Conservation (phyloP, 108 stramenopile species). For the Poteriospumella lacustris region DNA sequence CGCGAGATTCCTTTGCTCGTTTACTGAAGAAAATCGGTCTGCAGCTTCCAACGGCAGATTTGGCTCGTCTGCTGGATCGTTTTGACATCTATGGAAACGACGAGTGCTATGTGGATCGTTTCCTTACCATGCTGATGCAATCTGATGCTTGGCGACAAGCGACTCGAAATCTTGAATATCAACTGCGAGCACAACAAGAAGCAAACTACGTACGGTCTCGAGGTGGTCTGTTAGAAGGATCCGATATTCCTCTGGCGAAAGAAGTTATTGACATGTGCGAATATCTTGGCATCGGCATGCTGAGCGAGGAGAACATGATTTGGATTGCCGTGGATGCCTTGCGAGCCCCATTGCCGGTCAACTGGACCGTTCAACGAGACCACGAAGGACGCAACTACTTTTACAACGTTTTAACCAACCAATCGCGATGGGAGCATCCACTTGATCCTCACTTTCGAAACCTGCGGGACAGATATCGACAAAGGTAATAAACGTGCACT, state of each 20-base stretch:
- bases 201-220: no score
- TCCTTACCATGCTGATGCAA: not conserved
- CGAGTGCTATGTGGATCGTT: conserved; percentile 16
- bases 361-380: not conserved
- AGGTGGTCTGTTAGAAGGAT: not conserved
- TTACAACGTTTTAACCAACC: not conserved
- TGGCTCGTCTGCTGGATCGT: not conserved
- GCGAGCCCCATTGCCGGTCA: conserved; percentile 12
- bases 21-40: not conserved
- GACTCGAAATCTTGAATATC: not conserved
- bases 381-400: conserved; percentile 13
- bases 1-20: not conserved
- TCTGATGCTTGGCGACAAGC: not conserved
- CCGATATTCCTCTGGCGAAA: not conserved
- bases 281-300: conserved; percentile 21
- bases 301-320: not conserved
- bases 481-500: no score
- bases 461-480: conserved; percentile 9
- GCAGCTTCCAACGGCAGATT: not conserved
- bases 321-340: conserved; percentile 22
- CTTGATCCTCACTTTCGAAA: conserved; percentile 29
- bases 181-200: conserved; percentile 13
- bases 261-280: conserved; percentile 17
- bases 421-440: conserved; percentile 23
- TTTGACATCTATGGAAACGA: conserved; percentile 22